Evolutionary conservation across 1,284 basidiomycete genomes (phyloP).

Genomic region (Rhizopogon parksii): DNA sequence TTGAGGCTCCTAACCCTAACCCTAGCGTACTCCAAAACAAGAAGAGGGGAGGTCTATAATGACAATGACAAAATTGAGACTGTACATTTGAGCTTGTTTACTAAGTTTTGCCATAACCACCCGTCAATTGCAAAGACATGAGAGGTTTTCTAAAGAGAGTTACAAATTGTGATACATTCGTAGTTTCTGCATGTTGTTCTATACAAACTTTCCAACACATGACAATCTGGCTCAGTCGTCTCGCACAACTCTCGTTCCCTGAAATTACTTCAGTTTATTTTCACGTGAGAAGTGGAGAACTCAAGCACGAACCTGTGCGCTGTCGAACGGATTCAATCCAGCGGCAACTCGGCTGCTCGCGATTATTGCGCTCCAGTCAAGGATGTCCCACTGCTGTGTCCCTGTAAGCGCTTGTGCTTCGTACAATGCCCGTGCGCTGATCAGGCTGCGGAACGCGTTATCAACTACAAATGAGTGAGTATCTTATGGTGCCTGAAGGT

Average conservation of each 20-base stretch:
- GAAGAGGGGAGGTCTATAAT: too few species aligned
- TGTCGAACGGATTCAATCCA: slow-evolving; percentile 59
- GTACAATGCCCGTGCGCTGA: slow-evolving; percentile 71
- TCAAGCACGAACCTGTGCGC: slow-evolving; percentile 28
- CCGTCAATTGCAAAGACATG: too few species aligned
- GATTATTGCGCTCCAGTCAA: slow-evolving; percentile 71
- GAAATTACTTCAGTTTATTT: neutral
- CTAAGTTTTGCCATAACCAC: too few species aligned
- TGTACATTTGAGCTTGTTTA: too few species aligned
- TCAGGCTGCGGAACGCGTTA: slow-evolving; percentile 68
- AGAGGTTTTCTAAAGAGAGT: too few species aligned
- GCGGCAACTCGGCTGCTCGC: slow-evolving; percentile 64
- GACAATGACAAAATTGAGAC: too few species aligned
- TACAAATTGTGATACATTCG: too few species aligned
- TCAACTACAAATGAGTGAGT: slow-evolving; percentile 39
- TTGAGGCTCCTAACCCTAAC: slow-evolving; percentile 13
- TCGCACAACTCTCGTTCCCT: slow-evolving; percentile 18
- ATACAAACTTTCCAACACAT: too few species aligned
- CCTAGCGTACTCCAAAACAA: slow-evolving; percentile 1
- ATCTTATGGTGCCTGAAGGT: neutral
- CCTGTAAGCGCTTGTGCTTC: slow-evolving; percentile 40
- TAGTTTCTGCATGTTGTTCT: too few species aligned
- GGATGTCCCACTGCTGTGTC: slow-evolving; percentile 39
- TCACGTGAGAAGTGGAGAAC: too few species aligned
- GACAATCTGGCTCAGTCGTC: slow-evolving; percentile 7